Base-by-base conservation (phyloP, 1,284 basidiomycete genomes). In the Rhodotorula mucilaginosa region DNA sequence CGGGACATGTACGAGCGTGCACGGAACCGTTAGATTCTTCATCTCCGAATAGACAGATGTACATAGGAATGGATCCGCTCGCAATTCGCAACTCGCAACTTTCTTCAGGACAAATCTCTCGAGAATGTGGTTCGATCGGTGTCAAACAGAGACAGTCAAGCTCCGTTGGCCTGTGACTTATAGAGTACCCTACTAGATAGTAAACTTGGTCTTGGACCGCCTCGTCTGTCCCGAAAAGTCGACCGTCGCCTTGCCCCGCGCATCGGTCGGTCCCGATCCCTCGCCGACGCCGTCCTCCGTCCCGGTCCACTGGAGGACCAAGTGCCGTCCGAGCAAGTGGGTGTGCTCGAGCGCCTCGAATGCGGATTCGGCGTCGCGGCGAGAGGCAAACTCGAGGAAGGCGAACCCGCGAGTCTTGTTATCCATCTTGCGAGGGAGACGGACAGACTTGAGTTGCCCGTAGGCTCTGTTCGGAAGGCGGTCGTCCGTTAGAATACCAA, bases 221-320 rank as follows among this genome's bases (percentile, higher is more conserved):
- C 47, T 46, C 26, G 26, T 21, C 47, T n/a, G 29, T 2, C 48
- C 60, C 16, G 47, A 31, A 26, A 46, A 16, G 15, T 34, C 39
- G 15, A 18, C n/a, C 10, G 26, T 29, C 44, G 52, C 8, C 31
- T 39, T 58, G 6, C 34, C 61, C 16, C 34, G 12, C 26, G 31
- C 49, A 4, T 52, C 29, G 12, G 48, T 19, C 47, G 8, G 52
- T 16, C 61, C 61, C 21, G 49, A 19, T 70, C 82, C 85, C 57
- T 91, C 90, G 61, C 94, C 78, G 79, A 93, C 88, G 75, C 87
- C 87, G 4, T 86, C 89, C 5, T 80, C 82, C 65, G 93, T 91
- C 77, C 91, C 89, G 0, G 94, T 92, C 93, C 94, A 98, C 80
- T 97, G 88, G 56, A 98, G 83, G 2, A 99, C 92, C 47, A 99